These are phyloP conservation scores for Jackrogersella multiformis DNA, from an alignment of 495 filamentous ascomycete species.

Conservation along the genomic window DNA sequence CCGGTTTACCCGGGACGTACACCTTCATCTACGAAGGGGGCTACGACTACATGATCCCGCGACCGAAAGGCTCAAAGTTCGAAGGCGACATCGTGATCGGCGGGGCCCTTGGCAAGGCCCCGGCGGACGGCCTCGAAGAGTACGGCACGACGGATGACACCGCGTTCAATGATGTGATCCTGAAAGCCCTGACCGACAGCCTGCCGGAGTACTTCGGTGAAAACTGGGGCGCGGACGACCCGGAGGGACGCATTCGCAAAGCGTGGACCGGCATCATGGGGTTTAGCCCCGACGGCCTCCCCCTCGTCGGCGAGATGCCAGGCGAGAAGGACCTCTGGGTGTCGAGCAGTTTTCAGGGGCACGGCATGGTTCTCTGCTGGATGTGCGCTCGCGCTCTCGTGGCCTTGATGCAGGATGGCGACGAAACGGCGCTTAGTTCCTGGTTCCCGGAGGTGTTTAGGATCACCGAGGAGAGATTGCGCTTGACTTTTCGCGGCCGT, in stretches of 20 bases:
- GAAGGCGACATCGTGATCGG: conserved; percentile 75
- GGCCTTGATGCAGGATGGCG: conserved; percentile 56
- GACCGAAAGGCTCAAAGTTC: conserved; percentile 55
- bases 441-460: conserved; percentile 66
- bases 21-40: conserved; percentile 69
- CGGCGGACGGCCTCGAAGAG: conserved; percentile 57
- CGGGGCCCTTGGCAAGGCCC: conserved; percentile 65
- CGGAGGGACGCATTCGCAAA: conserved; percentile 63
- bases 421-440: conserved; percentile 39
- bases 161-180: conserved; percentile 62
- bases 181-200: conserved; percentile 58
- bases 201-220: conserved; percentile 63
- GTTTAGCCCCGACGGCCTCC: conserved; percentile 63
- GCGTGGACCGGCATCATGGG: conserved; percentile 74
- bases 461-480: conserved; percentile 56
- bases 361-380: conserved; percentile 68
- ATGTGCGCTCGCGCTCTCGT: conserved; percentile 64
- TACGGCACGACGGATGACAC: conserved; percentile 68
- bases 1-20: conserved; percentile 63
- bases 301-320: conserved; percentile 62
- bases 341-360: conserved; percentile 63
- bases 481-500: conserved; percentile 55
- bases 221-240: conserved; percentile 67
- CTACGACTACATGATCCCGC: conserved; percentile 73
- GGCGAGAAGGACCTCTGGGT: conserved; percentile 59